Evolutionary conservation across 2,329 filamentous ascomycete genomes (phyloP), one percentile per base, ranked within the genome.

Genomic region (Ophiostoma sp.): DNA sequence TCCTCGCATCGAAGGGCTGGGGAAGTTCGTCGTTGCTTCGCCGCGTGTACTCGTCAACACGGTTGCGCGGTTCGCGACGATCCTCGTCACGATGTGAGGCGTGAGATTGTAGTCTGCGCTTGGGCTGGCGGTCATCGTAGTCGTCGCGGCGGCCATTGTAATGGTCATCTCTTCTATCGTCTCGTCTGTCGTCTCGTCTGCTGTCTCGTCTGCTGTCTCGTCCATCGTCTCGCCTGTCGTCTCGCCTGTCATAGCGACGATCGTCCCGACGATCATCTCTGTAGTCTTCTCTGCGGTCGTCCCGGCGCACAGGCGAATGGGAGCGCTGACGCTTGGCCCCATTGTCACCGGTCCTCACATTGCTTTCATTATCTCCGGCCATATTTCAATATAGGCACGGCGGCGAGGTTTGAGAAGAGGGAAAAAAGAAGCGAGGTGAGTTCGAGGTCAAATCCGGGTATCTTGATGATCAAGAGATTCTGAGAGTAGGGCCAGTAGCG

Each of bases 1-100:
- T 81, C 72, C 82, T 83, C 36, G 85, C 85, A 72, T 87, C 84
- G 77, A 87, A 87, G 5, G 85, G 84, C 71, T 87, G 84, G 8
- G 85, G 85, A 5, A 85, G 80, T n/a, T 80, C 78, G 68, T 81
- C 79, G 64, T 78, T 74, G 38, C 73, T 68, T 7, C 67, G 67
- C 8, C 69, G 65, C 72, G 68, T 40, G 58, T 75, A 72, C 60
- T 74, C 72, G 58, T 66, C 41, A n/a, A 38, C 67, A n/a, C 55
- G 27, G n/a, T 55, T 18, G n/a, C n/a, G 49, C 11, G 27, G 12
- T 2, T 18, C 38, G 16, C 16, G 38, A 6, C 60, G 38, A 40
- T 68, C 67, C 8, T 47, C 41, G 14, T 49, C n/a, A 7, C 47
- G 45, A 12, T 44, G 66, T 7, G 58, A 64, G 5, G 66, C 52